Evolutionary conservation across 208 protist genomes (phyloP), one percentile per base, ranked within the genome.

Genomic region (Strigomonas oncopelti): DNA sequence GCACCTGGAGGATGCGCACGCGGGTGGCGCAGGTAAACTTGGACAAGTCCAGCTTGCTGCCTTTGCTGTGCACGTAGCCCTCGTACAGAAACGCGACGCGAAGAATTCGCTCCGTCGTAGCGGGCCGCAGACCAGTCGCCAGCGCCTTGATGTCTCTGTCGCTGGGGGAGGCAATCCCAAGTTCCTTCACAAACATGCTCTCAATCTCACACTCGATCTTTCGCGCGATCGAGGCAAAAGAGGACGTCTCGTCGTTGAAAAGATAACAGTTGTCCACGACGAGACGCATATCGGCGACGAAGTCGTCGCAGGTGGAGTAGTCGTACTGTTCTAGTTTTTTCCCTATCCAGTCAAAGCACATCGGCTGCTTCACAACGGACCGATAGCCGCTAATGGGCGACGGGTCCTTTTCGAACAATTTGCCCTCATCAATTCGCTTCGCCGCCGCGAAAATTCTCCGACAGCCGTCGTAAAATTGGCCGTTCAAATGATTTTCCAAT

Each of bases 261-360:
- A 78, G 67, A 61, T 93, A 96, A 67, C 86, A 91, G 74, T 92
- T 93, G 60, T 90, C 74, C 24, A 92, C 71, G 14, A 96, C 76
- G 27, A 81, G 68, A 13, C 91, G 84, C 91, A 96, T 90, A 63
- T 93, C 91, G 7, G 75, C 61, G 42, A 96, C 75, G 60, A 96
- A 96, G 16, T 85, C 78, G 11, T 74, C 72, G 5, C 66, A 64
- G 3, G 67, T 51, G 9, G 28, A 61, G 68, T 96, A 96, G 42
- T 81, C 67, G 65, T 93, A 93, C 1, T 67, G 57, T 36, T 80
- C 56, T 51, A 96, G 84, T n/a, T 82, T 81, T 5, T 64, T 69
- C 48, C 68, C 65, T 67, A 94, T 92, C 1, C 77, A 62, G 8
- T 77, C 67, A 77, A 78, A 90, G 69, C 80, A 94, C 79, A 94